phyloP scores from a whole-genome alignment of 2,329 filamentous ascomycete genomes.

The Albophoma yamanashiensis region DNA sequence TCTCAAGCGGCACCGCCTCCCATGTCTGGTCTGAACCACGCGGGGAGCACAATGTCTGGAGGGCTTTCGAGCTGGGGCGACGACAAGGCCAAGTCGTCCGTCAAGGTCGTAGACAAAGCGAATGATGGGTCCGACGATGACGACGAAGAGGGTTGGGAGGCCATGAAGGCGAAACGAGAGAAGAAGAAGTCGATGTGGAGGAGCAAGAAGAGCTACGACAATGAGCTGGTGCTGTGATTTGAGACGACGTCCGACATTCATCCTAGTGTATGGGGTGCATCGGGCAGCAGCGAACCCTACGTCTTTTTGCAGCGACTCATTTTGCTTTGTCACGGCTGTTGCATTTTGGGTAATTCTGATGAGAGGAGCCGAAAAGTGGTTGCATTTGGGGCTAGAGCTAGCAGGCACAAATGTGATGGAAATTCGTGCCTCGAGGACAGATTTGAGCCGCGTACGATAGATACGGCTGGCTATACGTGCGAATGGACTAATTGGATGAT shows the following conservation, averaged over 20 bases:
- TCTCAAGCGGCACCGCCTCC: conserved; percentile 44
- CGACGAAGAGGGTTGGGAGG: conserved; percentile 59
- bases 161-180: conserved; percentile 58
- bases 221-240: conserved; percentile 25
- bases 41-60: conserved; percentile 24
- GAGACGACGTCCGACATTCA: neutral
- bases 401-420: conserved; percentile 6
- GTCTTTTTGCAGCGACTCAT: neutral
- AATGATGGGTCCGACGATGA: conserved; percentile 40
- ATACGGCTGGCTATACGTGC: conserved; percentile 11
- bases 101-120: conserved; percentile 28
- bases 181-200: conserved; percentile 58
- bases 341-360: conserved; percentile 6
- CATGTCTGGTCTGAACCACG: conserved; percentile 15
- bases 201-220: conserved; percentile 44
- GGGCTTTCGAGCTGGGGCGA: conserved; percentile 22
- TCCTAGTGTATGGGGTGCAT: conserved; percentile 5
- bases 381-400: conserved; percentile 5
- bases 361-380: neutral
- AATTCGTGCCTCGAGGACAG: conserved; percentile 4
- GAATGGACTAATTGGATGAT: conserved; percentile 11
- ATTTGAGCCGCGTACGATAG: conserved; percentile 9
- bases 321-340: conserved; percentile 3
- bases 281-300: conserved; percentile 11
- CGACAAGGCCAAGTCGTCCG: conserved; percentile 19